Conservation (phyloP, 2,329 filamentous ascomycete genomes). For the Xylaria sp. region DNA sequence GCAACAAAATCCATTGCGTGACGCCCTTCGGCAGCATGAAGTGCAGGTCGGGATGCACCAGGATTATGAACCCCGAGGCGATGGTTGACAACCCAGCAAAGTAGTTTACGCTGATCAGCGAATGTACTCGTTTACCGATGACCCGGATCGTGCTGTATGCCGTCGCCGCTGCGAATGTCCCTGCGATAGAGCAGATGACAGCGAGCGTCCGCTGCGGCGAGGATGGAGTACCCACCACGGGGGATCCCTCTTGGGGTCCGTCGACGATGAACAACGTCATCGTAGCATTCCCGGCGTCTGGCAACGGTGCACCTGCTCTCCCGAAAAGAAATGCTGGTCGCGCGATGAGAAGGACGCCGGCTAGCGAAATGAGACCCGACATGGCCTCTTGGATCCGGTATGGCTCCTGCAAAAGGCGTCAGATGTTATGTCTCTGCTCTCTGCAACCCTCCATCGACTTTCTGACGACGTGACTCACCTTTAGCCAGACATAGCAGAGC, state of each 20-base stretch:
- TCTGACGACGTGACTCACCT: slow-evolving; percentile 37
- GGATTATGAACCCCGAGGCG: slow-evolving; percentile 71
- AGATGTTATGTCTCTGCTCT: slow-evolving; percentile 2
- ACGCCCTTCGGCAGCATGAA: slow-evolving; percentile 52
- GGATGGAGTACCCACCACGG: slow-evolving; percentile 53
- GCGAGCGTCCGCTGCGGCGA: slow-evolving; percentile 73
- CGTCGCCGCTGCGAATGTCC: slow-evolving; percentile 74
- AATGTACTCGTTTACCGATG: slow-evolving; percentile 79
- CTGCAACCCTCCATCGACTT: background rate
- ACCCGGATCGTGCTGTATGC: slow-evolving; percentile 80
- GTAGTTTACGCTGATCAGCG: slow-evolving; percentile 82
- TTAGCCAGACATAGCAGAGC: slow-evolving; percentile 70
- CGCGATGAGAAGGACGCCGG: slow-evolving; percentile 81
- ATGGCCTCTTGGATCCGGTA: slow-evolving; percentile 78
- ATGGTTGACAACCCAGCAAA: slow-evolving; percentile 75
- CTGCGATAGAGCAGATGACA: slow-evolving; percentile 73
- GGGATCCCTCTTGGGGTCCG: slow-evolving; percentile 35
- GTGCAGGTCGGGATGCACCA: slow-evolving; percentile 55
- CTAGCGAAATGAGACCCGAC: slow-evolving; percentile 74
- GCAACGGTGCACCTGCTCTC: slow-evolving; percentile 31
- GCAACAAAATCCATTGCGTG: slow-evolving; percentile 68
- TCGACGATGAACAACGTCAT: slow-evolving; percentile 31
- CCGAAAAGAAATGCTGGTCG: slow-evolving; percentile 71
- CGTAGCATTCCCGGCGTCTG: slow-evolving; percentile 5
- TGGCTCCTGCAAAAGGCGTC: slow-evolving; percentile 69